Percentiles rank a stretch among this genome's conserved stretches.
phyloP scores from a whole-genome alignment of 2,329 filamentous ascomycete genomes.

The Diaporthe capsici region DNA sequence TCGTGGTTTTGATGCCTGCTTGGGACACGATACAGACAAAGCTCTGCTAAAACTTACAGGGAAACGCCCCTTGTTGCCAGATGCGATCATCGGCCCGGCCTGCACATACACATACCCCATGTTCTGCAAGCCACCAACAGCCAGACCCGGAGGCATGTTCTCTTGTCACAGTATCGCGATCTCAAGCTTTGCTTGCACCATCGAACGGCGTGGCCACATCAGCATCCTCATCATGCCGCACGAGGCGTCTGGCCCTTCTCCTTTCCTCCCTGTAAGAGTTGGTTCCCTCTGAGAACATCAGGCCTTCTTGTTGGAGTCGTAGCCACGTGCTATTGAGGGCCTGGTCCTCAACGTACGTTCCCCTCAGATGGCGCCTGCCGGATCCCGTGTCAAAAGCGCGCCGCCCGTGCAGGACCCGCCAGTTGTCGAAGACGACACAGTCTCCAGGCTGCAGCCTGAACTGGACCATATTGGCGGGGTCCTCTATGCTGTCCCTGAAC shows the following conservation, averaged over 20 bases:
- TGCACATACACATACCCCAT: neutral
- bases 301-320: constrained; percentile 4
- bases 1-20: neutral
- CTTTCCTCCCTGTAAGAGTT: neutral
- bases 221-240: neutral
- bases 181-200: neutral
- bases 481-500: constrained; percentile 74
- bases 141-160: neutral
- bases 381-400: constrained; percentile 77
- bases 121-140: neutral
- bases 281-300: neutral
- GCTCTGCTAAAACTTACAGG: neutral
- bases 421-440: constrained; percentile 92
- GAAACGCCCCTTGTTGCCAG: neutral
- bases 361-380: constrained; percentile 86
- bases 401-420: constrained; percentile 85
- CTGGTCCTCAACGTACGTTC: constrained; percentile 80
- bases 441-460: constrained; percentile 84
- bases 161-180: neutral
- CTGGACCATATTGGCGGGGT: constrained; percentile 73
- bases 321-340: constrained; percentile 46
- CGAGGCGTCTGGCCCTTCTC: neutral
- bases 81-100: neutral
- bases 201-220: neutral
- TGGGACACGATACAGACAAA: neutral